Evolutionary conservation across 2,329 filamentous ascomycete species (phyloP).

Genomic region (Scorias spongiosa): DNA sequence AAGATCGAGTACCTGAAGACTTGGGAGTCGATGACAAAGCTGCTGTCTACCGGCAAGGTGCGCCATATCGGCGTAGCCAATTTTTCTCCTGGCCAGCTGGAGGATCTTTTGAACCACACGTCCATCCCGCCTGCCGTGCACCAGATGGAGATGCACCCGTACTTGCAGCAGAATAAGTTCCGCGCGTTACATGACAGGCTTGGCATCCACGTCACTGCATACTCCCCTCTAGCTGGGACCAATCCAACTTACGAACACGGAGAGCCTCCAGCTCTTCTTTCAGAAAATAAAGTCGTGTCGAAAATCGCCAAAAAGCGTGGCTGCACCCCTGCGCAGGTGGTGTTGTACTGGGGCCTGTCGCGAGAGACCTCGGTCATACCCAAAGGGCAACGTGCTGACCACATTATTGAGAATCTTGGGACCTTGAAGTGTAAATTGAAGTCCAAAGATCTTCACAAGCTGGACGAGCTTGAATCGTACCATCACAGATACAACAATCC

Average conservation of each 20-base stretch:
- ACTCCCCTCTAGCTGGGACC: constrained; percentile 31
- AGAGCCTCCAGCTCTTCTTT: constrained; percentile 19
- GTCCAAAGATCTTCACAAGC: constrained; percentile 22
- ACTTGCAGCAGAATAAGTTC: constrained; percentile 41
- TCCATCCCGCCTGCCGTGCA: constrained; percentile 53
- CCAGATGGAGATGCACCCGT: constrained; percentile 71
- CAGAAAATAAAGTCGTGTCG: constrained; percentile 28
- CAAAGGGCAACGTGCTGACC: constrained; percentile 30
- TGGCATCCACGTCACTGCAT: constrained; percentile 39
- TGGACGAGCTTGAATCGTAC: constrained; percentile 21
- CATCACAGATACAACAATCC: constrained; percentile 27
- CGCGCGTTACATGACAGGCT: constrained; percentile 35
- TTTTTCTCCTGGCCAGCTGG: constrained; percentile 41
- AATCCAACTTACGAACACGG: constrained; percentile 30
- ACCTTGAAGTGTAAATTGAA: constrained; percentile 22
- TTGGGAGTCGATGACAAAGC: constrained; percentile 53
- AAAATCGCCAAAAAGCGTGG: constrained; percentile 26
- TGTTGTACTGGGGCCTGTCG: constrained; percentile 34
- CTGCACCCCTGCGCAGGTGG: constrained; percentile 29
- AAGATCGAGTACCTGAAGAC: constrained; percentile 27
- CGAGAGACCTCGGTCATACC: constrained; percentile 36
- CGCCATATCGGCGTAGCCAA: constrained; percentile 67
- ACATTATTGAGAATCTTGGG: constrained; percentile 32
- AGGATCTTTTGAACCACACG: constrained; percentile 39
- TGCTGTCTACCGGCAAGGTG: constrained; percentile 44